Evolutionary conservation across 805 yeast genomes (phyloP).

Genomic region (baker's yeast (Saccharomyces cerevisiae)): DNA sequence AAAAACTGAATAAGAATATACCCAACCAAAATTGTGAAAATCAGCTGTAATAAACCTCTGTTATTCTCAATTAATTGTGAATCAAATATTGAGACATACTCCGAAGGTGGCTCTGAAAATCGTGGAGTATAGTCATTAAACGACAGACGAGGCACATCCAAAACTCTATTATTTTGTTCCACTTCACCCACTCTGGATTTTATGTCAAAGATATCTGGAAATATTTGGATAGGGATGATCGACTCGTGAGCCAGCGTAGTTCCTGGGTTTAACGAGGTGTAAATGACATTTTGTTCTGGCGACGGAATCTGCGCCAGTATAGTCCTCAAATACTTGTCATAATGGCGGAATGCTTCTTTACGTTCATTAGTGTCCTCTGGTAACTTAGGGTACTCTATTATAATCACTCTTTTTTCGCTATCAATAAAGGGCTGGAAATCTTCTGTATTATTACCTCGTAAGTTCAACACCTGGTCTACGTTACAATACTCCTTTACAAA

Average conservation of each 20-base stretch:
- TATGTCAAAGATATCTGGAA: conserved; percentile 48
- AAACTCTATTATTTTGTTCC: conserved; percentile 44
- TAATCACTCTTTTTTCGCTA: conserved; percentile 51
- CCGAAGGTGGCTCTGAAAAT: conserved; percentile 9
- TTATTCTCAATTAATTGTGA: conserved; percentile 19
- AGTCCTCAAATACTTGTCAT: conserved; percentile 43
- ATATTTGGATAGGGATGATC: conserved; percentile 34
- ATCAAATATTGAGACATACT: conserved; percentile 18
- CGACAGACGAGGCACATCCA: conserved; percentile 23
- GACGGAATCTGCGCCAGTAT: conserved; percentile 65
- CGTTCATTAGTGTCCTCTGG: conserved; percentile 31
- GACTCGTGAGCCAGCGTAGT: conserved; percentile 15
- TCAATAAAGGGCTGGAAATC: conserved; percentile 55
- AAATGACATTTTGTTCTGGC: conserved; percentile 56
- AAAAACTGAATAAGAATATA: conserved; percentile 9
- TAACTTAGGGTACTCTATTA: conserved; percentile 48
- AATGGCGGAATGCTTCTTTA: conserved; percentile 29
- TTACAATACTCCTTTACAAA: conserved; percentile 19
- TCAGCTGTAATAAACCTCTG: conserved; percentile 11
- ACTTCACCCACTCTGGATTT: conserved; percentile 42
- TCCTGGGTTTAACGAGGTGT: conserved; percentile 37
- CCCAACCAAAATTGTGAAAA: conserved; percentile 14
- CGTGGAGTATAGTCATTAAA: conserved; percentile 31
- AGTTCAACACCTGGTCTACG: conserved; percentile 13
- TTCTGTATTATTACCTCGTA: conserved; percentile 33